These are phyloP conservation scores for Acanthamoeba royreba DNA, from an alignment of 208 protist species.

Conservation along the genomic window DNA sequence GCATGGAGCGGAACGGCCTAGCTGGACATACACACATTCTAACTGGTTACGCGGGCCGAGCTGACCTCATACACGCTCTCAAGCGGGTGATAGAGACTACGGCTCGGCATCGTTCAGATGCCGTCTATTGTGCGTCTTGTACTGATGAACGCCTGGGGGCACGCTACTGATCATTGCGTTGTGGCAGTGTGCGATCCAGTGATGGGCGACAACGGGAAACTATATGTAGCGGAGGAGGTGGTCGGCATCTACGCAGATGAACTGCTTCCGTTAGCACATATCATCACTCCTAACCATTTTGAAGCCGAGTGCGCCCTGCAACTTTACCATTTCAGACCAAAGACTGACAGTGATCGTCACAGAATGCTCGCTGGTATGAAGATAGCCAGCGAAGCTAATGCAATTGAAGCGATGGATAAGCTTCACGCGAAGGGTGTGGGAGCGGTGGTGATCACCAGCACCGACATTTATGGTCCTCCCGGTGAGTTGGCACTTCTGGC, in stretches of 20 bases:
- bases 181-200: slow-evolving; percentile 90
- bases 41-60: slow-evolving; percentile 76
- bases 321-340: background rate
- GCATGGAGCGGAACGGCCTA: background rate
- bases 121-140: background rate
- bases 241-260: slow-evolving; percentile 83
- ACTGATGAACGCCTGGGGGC: background rate
- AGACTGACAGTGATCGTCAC: background rate
- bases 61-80: slow-evolving; percentile 81
- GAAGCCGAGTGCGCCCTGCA: slow-evolving; percentile 76
- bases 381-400: slow-evolving; percentile 39
- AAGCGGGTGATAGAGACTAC: slow-evolving; percentile 77
- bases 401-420: slow-evolving; percentile 24
- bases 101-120: background rate
- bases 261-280: slow-evolving; percentile 78
- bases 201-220: slow-evolving; percentile 89
- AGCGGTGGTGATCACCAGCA: slow-evolving; percentile 59
- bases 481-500: slow-evolving; percentile 41
- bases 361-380: slow-evolving; percentile 44
- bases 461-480: background rate
- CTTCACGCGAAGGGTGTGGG: slow-evolving; percentile 52
- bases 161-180: background rate
- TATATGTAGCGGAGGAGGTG: slow-evolving; percentile 92
- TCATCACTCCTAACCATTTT: slow-evolving; percentile 91
- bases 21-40: background rate